Conservation (phyloP, 1,284 basidiomycete genomes). For the Apiotrichum mycotoxinovorans region DNA sequence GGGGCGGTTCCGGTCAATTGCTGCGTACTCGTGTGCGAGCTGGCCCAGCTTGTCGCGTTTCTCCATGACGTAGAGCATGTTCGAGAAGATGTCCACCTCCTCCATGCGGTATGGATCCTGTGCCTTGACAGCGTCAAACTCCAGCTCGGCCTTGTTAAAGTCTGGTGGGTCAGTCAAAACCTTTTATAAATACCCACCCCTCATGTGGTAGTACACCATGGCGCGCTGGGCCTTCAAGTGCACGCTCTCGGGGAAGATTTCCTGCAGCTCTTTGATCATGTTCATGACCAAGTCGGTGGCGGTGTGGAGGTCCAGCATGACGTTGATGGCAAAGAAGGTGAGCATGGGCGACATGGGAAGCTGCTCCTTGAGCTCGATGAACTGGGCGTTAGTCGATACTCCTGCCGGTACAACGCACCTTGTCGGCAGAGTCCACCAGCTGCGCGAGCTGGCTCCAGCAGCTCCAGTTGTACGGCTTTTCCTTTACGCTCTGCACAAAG, state of each 20-base stretch:
- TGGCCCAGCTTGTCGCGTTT: conserved; percentile 82
- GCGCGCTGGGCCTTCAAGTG: conserved; percentile 84
- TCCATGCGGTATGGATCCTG: conserved; percentile 88
- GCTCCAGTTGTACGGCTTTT: conserved; percentile 94
- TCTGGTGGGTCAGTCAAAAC: conserved; percentile 55
- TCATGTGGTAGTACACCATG: conserved; percentile 80
- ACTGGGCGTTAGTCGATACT: conserved; percentile 29
- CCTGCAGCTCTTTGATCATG: conserved; percentile 72
- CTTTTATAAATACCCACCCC: conserved; percentile 59
- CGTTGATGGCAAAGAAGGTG: conserved; percentile 79
- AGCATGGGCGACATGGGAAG: conserved; percentile 46
- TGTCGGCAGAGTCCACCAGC: conserved; percentile 81
- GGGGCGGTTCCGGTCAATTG: conserved; percentile 81
- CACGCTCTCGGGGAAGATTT: conserved; percentile 75
- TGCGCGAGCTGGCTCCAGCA: conserved; percentile 78
- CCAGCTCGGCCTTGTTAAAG: conserved; percentile 73
- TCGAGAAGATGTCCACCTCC: conserved; percentile 93
- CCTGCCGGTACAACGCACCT: conserved; percentile 56
- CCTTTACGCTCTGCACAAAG: conserved; percentile 69
- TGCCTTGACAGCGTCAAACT: conserved; percentile 75
- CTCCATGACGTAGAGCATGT: conserved; percentile 93
- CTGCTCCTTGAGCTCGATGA: conserved; percentile 47
- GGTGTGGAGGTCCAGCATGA: conserved; percentile 83
- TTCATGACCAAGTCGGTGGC: conserved; percentile 71
- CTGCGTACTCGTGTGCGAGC: conserved; percentile 85